phyloP scores from a whole-genome alignment of 78 protist species.

The Chrysochromulina parva region DNA sequence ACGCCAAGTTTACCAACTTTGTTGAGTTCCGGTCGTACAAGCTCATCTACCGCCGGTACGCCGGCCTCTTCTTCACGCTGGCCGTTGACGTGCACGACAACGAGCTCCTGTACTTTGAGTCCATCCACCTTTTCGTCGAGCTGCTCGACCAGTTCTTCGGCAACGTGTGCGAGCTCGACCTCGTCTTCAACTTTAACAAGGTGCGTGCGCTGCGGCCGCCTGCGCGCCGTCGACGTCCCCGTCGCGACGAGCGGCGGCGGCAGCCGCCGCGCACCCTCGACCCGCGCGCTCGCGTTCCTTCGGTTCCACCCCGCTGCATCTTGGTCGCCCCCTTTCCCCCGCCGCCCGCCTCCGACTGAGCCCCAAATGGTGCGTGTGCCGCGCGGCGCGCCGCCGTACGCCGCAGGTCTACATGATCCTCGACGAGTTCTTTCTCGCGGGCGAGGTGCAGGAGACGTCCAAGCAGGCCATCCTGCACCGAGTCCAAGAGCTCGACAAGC shows the following conservation, averaged over 20 bases:
- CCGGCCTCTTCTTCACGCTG: constrained; percentile 92
- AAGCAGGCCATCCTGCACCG: constrained; percentile 53
- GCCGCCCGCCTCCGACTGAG: too few species aligned
- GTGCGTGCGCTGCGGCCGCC: neutral
- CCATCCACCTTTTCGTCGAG: constrained; percentile 97
- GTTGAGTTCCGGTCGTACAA: constrained; percentile 84
- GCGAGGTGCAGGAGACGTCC: constrained; percentile 96
- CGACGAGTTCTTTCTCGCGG: constrained; percentile 95
- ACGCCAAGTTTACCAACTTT: constrained; percentile 91
- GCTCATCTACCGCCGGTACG: constrained; percentile 93
- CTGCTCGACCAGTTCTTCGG: constrained; percentile 82
- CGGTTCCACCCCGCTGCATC: too few species aligned
- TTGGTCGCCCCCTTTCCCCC: too few species aligned
- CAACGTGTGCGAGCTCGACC: constrained; percentile 97
- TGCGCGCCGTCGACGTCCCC: too few species aligned
- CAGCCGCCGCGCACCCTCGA: too few species aligned
- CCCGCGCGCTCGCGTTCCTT: too few species aligned
- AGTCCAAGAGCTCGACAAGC: constrained; percentile 50
- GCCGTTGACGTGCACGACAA: constrained; percentile 89
- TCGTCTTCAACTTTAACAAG: constrained; percentile 94
- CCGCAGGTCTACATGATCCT: constrained; percentile 84
- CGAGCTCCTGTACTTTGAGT: constrained; percentile 89
- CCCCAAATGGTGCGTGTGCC: too few species aligned
- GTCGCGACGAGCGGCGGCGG: too few species aligned
- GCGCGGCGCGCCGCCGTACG: too few species aligned